phyloP scores from a whole-genome alignment of 1,284 basidiomycete genomes.

The Microbotryum saponariae region DNA sequence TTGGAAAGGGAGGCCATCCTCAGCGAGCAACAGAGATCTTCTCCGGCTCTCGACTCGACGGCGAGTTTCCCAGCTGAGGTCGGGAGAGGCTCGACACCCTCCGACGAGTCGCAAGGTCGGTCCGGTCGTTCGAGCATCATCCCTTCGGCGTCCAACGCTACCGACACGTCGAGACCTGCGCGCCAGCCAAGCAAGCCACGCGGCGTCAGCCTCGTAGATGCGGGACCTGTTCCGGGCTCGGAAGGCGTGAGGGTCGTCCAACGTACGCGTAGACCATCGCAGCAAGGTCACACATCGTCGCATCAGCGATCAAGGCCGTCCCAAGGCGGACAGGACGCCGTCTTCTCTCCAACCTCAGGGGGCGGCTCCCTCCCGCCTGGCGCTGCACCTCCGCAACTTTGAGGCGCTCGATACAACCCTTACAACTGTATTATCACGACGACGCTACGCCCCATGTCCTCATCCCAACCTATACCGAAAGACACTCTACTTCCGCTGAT shows the following conservation, averaged over 20 bases:
- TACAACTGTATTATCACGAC: too few species aligned
- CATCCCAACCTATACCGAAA: too few species aligned
- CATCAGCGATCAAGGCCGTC: background rate
- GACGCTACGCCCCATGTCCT: too few species aligned
- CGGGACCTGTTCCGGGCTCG: conserved; percentile 66
- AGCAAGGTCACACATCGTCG: background rate
- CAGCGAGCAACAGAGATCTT: conserved; percentile 1
- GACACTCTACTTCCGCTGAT: too few species aligned
- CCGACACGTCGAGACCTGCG: conserved; percentile 30
- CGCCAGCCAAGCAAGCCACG: conserved; percentile 38
- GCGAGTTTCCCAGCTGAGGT: conserved; percentile 1
- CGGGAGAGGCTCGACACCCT: background rate
- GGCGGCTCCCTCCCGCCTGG: conserved; percentile 17
- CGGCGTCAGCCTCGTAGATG: conserved; percentile 67
- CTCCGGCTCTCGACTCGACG: background rate
- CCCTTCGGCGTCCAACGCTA: conserved; percentile 28
- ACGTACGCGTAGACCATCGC: conserved; percentile 7
- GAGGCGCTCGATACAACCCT: too few species aligned
- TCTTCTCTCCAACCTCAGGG: background rate
- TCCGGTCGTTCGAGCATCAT: conserved; percentile 32
- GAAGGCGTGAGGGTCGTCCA: conserved; percentile 46
- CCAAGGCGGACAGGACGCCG: background rate
- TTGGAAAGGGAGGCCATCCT: conserved; percentile 24
- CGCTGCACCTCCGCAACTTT: conserved; percentile 22
- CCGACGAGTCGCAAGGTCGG: conserved; percentile 1